A percentile compares a stretch with the other conserved stretches of the same genome.
These are phyloP conservation scores for Carex arenaria DNA, from an alignment of 202 grass and related monocot species.

Conservation along the genomic window DNA sequence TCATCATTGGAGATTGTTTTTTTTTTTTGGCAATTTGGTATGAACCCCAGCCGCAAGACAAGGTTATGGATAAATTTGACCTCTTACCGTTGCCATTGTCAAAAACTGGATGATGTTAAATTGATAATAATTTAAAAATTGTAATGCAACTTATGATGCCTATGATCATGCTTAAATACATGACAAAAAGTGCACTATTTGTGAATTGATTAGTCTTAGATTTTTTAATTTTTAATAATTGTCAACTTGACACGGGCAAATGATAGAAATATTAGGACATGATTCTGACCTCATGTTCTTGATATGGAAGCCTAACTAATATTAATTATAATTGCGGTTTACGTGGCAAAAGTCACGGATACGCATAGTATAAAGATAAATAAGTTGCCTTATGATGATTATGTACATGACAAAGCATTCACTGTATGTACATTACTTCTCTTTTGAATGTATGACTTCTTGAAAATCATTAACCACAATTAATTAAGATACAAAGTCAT, in stretches of 20 bases:
- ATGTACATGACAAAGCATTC: neutral
- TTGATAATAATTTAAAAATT: neutral
- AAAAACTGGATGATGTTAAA: neutral
- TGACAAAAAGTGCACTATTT: constrained; percentile 19
- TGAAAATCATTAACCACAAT: neutral
- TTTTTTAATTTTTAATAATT: constrained; percentile 1
- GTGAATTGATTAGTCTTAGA: constrained; percentile 6
- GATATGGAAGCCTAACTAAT: constrained; percentile 1
- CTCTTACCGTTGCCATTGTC: neutral
- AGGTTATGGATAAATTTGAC: neutral
- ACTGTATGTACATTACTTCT: neutral
- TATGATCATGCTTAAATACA: neutral
- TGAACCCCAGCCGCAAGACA: constrained; percentile 2
- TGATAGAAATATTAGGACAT: neutral
- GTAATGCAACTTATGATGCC: neutral
- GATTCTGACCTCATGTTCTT: neutral
- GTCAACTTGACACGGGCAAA: neutral
- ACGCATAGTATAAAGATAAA: neutral
- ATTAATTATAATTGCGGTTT: neutral
- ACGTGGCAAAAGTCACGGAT: neutral
- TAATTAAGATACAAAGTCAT: neutral
- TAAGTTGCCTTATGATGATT: neutral
- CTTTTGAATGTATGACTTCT: neutral
- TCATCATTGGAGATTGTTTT: neutral
- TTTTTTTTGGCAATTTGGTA: neutral